These are phyloP conservation scores for Trichophyton schoenleinii DNA, from an alignment of 2,329 filamentous ascomycete species.

Conservation along the genomic window DNA sequence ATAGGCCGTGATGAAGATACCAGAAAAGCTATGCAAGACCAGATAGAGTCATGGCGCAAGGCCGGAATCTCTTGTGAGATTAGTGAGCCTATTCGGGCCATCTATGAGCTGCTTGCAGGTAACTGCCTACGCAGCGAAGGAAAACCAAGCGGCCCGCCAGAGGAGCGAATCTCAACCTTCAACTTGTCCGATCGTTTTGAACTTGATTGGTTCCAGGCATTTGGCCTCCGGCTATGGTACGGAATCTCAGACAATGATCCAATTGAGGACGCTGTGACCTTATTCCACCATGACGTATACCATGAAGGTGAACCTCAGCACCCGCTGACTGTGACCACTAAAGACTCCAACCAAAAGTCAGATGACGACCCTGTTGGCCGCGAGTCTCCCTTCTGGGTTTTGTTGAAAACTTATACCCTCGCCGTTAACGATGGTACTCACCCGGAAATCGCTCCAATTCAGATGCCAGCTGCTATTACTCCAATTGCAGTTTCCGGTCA, in stretches of 20 bases:
- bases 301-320: conserved; percentile 55
- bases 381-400: conserved; percentile 74
- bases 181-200: conserved; percentile 71
- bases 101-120: conserved; percentile 82
- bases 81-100: conserved; percentile 63
- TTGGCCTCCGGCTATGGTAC: conserved; percentile 87
- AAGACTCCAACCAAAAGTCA: conserved; percentile 48
- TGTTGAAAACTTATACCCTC: conserved; percentile 65
- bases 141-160: conserved; percentile 54
- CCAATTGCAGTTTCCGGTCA: conserved; percentile 66
- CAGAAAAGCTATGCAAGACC: conserved; percentile 62
- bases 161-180: conserved; percentile 71
- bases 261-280: conserved; percentile 57
- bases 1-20: conserved; percentile 60
- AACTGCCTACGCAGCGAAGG: conserved; percentile 78
- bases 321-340: conserved; percentile 60
- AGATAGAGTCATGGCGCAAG: conserved; percentile 73
- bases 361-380: conserved; percentile 42
- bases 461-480: conserved; percentile 58
- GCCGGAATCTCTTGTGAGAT: conserved; percentile 81
- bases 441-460: conserved; percentile 20
- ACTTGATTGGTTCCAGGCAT: conserved; percentile 85
- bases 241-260: conserved; percentile 55
- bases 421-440: conserved; percentile 21
- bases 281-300: conserved; percentile 61